phyloP scores from a whole-genome alignment of 495 filamentous ascomycete genomes.

The Annulohypoxylon moriforme region DNA sequence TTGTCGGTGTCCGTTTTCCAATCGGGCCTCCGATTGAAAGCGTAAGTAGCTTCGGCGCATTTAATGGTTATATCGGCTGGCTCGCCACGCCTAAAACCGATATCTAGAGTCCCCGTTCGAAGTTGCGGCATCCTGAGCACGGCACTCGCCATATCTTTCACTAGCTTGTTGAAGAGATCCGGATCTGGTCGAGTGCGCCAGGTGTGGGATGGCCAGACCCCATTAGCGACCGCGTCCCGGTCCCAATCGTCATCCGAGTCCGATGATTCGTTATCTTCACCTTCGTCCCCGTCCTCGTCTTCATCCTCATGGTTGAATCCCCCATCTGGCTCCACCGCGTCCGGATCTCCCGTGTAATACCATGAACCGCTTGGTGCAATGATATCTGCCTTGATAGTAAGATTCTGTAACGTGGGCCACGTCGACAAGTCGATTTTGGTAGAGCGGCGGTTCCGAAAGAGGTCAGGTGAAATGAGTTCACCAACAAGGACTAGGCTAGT shows the following conservation, averaged over 20 bases:
- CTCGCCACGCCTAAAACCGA: neutral
- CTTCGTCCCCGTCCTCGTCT: neutral
- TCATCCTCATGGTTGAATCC: too few relatives aligned
- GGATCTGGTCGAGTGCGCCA: slow-evolving; percentile 1
- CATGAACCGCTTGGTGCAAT: neutral
- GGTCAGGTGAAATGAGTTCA: neutral
- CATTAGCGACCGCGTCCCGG: neutral
- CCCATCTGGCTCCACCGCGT: neutral
- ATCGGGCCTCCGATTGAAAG: neutral
- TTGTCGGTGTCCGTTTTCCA: neutral
- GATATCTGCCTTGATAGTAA: neutral
- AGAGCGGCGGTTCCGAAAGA: neutral
- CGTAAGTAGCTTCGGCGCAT: neutral
- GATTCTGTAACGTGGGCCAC: slow-evolving; percentile 5
- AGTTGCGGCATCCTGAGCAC: slow-evolving; percentile 13
- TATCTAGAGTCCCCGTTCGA: neutral
- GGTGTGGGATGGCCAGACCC: neutral
- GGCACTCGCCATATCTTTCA: neutral
- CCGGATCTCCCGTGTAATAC: slow-evolving; percentile 14
- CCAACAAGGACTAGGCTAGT: neutral
- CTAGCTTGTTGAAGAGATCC: neutral
- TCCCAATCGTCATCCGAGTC: neutral
- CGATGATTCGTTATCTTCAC: neutral
- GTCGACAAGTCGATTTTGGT: neutral
- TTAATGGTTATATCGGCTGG: neutral